A percentile compares a stretch with the other conserved stretches of the same genome.
These are phyloP conservation scores for Colletotrichum horii DNA, from an alignment of 2,329 filamentous ascomycete species.

Conservation along the genomic window DNA sequence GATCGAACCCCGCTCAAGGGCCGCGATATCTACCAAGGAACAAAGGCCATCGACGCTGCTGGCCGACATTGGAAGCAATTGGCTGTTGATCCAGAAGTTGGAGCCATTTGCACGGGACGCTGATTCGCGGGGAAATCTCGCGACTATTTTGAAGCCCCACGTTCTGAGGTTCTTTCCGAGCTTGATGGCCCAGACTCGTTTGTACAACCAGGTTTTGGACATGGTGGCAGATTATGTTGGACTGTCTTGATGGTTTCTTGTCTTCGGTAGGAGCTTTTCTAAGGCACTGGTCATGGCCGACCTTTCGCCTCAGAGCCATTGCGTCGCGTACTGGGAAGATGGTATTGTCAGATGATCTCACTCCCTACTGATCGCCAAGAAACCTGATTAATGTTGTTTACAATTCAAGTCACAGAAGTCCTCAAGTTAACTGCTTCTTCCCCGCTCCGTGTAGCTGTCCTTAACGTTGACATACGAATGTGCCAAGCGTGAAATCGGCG, in stretches of 20 bases:
- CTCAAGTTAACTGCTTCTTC: fast-evolving
- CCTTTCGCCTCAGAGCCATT: background rate
- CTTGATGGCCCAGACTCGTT: background rate
- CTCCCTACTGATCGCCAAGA: background rate
- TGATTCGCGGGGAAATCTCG: background rate
- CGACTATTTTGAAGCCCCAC: background rate
- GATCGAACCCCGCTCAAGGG: background rate
- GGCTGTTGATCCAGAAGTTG: background rate
- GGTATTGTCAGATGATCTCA: background rate
- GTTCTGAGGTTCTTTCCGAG: background rate
- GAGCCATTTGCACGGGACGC: background rate
- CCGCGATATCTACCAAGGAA: background rate
- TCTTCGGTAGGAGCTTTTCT: background rate
- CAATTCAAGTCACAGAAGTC: background rate
- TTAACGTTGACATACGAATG: too few relatives aligned
- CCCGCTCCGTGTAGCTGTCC: background rate
- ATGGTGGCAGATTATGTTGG: background rate
- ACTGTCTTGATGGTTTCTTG: background rate
- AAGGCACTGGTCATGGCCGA: too few relatives aligned
- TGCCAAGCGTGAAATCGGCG: too few relatives aligned
- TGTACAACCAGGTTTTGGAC: background rate
- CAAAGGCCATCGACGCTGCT: background rate
- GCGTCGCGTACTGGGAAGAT: too few relatives aligned
- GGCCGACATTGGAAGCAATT: background rate
- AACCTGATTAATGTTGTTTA: background rate